Conservation (phyloP, 768 basidiomycete species). For the Suillus occidentalis region DNA sequence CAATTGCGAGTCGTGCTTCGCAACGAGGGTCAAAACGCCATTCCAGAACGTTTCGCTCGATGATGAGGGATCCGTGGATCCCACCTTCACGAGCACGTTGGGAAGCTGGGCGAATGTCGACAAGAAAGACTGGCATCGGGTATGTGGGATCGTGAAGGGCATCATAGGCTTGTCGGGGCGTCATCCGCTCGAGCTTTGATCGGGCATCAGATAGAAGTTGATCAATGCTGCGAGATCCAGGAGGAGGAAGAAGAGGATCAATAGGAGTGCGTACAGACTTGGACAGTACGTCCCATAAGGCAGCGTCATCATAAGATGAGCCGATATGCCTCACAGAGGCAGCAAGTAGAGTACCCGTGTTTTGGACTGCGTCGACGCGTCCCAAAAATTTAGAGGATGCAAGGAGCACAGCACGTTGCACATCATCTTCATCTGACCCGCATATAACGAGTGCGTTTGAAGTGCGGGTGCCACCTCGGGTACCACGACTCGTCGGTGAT, state of each 20-base stretch:
- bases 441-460: constrained; percentile 56
- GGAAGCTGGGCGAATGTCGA: constrained; percentile 71
- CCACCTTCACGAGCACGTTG: constrained; percentile 58
- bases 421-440: constrained; percentile 52
- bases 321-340: constrained; percentile 57
- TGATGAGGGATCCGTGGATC: constrained; percentile 66
- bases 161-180: constrained; percentile 56
- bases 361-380: constrained; percentile 44
- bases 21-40: constrained; percentile 78
- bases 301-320: constrained; percentile 59
- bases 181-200: constrained; percentile 62
- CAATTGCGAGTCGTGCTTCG: constrained; percentile 58
- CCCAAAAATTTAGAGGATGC: constrained; percentile 70
- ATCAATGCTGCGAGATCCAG: constrained; percentile 60
- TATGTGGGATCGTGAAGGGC: constrained; percentile 55
- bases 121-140: constrained; percentile 66
- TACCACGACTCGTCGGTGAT: constrained; percentile 20
- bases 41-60: constrained; percentile 77
- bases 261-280: constrained; percentile 60
- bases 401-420: constrained; percentile 69
- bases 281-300: constrained; percentile 69
- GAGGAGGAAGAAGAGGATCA: constrained; percentile 62
- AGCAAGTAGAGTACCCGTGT: constrained; percentile 36
- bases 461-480: constrained; percentile 8
- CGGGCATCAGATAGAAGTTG: constrained; percentile 59